Conservation (phyloP, 2,329 filamentous ascomycete species). For the Paraphaeosphaeria sporulosa region DNA sequence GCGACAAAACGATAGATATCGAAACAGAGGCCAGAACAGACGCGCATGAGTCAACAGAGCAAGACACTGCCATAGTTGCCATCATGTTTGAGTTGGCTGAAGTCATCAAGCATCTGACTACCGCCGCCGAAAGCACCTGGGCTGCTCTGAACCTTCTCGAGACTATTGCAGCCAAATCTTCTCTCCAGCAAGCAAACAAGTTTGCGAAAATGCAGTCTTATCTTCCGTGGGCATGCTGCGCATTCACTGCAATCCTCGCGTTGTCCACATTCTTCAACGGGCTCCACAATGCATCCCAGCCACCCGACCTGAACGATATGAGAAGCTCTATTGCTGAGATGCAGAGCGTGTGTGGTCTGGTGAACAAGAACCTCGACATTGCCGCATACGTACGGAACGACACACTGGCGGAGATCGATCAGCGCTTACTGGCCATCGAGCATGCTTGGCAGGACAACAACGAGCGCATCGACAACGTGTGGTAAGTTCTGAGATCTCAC, state of each 20-base stretch:
- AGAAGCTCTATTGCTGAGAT: neutral
- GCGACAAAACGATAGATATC: conserved; percentile 20
- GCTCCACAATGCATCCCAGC: neutral
- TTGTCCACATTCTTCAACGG: neutral
- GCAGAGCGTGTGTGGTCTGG: neutral
- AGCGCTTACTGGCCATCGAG: neutral
- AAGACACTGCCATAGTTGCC: conserved; percentile 13
- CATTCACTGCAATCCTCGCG: neutral
- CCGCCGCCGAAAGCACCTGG: conserved; percentile 24
- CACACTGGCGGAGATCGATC: neutral
- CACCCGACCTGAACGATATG: neutral
- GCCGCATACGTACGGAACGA: neutral
- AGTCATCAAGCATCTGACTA: conserved; percentile 24
- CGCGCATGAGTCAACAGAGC: conserved; percentile 8
- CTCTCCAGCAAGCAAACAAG: neutral
- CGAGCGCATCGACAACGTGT: conserved; percentile 30
- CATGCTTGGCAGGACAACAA: neutral
- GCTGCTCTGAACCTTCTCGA: conserved; percentile 23
- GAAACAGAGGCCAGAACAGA: conserved; percentile 22
- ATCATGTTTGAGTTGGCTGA: conserved; percentile 25
- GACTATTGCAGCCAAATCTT: neutral
- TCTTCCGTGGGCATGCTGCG: neutral
- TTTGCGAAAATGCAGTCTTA: neutral
- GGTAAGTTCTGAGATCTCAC: conserved; percentile 4
- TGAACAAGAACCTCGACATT: conserved; percentile 1